Conservation (phyloP, 805 yeast genomes). For the Barnettozyma vustinii region DNA sequence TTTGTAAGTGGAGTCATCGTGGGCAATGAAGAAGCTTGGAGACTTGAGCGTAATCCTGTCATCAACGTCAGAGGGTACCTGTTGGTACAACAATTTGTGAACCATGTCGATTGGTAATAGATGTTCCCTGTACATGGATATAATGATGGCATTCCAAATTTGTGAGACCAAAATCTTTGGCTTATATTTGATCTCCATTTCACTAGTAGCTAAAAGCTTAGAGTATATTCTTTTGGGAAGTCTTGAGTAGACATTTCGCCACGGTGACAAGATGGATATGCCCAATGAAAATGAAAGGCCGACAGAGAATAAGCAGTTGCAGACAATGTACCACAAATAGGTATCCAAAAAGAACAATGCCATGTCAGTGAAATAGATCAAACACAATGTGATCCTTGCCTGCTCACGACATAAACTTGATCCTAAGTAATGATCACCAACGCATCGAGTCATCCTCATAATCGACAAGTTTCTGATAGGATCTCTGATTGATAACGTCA, state of each 20-base stretch:
- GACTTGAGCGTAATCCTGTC: conserved; percentile 47
- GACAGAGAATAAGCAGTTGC: conserved; percentile 71
- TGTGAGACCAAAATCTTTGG: conserved; percentile 58
- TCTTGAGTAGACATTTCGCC: conserved; percentile 75
- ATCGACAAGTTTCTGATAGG: conserved; percentile 65
- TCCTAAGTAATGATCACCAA: conserved; percentile 59
- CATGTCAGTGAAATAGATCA: conserved; percentile 58
- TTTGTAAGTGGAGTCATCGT: conserved; percentile 68
- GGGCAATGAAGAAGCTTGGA: conserved; percentile 76
- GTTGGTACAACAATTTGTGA: conserved; percentile 53
- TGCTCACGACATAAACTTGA: conserved; percentile 49
- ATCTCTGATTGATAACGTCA: conserved; percentile 67
- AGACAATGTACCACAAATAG: conserved; percentile 78
- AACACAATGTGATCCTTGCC: conserved; percentile 46
- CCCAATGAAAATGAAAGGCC: conserved; percentile 70
- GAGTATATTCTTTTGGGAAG: conserved; percentile 73
- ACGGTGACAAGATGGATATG: conserved; percentile 80
- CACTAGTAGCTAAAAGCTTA: conserved; percentile 44
- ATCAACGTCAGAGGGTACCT: conserved; percentile 25
- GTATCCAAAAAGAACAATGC: conserved; percentile 75
- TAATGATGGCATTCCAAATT: conserved; percentile 80
- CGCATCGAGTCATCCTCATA: conserved; percentile 52
- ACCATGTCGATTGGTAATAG: conserved; percentile 69
- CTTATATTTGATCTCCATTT: conserved; percentile 36
- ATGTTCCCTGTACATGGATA: conserved; percentile 80